phyloP scores from a whole-genome alignment of 1,284 basidiomycete genomes.

The Papiliotrema fonsecae region DNA sequence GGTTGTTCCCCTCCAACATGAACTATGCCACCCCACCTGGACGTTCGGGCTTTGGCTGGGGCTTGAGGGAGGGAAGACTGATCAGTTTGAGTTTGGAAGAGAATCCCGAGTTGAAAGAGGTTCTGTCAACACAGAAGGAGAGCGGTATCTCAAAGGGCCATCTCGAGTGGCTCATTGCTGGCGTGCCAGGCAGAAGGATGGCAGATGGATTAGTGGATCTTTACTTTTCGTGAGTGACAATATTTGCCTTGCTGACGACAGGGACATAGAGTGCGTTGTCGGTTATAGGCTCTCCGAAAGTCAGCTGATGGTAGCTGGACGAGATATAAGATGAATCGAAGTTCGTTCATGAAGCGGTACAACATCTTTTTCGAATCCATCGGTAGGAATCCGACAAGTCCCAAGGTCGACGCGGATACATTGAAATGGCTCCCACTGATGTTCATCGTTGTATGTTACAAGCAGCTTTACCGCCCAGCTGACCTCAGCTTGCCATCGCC shows the following conservation, averaged over 20 bases:
- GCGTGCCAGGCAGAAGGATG: conserved; percentile 45
- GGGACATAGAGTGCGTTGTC: conserved; percentile 35
- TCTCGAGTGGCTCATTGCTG: conserved; percentile 45
- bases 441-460: conserved; percentile 47
- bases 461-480: neutral
- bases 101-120: conserved; percentile 41
- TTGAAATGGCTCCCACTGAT: conserved; percentile 49
- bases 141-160: conserved; percentile 46
- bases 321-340: conserved; percentile 49
- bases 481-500: conserved; percentile 48
- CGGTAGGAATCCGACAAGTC: conserved; percentile 40
- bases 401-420: conserved; percentile 45
- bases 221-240: no score
- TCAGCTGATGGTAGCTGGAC: conserved; percentile 41
- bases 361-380: conserved; percentile 46
- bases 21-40: conserved; percentile 30
- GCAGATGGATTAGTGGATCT: conserved; percentile 47
- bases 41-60: conserved; percentile 41
- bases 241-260: no score
- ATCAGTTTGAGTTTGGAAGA: conserved; percentile 35
- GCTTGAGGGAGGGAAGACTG: conserved; percentile 40
- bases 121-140: conserved; percentile 45
- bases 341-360: conserved; percentile 44
- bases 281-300: neutral
- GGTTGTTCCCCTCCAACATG: conserved; percentile 38